phyloP scores from a whole-genome alignment of 2,329 filamentous ascomycete genomes.

The Fusarium sp. region DNA sequence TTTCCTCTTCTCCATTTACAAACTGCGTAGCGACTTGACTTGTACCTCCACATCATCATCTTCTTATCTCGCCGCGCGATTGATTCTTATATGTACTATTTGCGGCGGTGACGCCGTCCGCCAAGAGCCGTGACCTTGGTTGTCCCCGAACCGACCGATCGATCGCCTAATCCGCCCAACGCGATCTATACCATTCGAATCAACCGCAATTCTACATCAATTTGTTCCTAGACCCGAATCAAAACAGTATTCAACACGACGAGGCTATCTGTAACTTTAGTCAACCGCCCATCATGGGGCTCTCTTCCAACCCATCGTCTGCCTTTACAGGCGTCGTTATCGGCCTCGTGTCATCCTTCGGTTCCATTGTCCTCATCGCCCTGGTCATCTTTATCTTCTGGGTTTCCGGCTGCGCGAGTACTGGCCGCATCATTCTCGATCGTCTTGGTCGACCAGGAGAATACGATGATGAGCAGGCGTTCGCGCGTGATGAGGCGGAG shows the following conservation, averaged over 20 bases:
- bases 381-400: conserved; percentile 93
- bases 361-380: conserved; percentile 87
- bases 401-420: conserved; percentile 76
- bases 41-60: conserved; percentile 4
- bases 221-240: not conserved
- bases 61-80: conserved; percentile 41
- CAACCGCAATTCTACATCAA: conserved; percentile 29
- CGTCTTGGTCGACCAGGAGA: conserved; percentile 93
- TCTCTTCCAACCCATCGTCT: conserved; percentile 55
- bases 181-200: conserved; percentile 32
- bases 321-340: conserved; percentile 86
- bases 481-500: conserved; percentile 92
- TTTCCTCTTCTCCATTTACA: conserved; percentile 18
- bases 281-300: conserved; percentile 48
- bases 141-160: conserved; percentile 34
- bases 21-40: conserved; percentile 7
- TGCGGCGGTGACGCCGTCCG: conserved; percentile 51
- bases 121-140: conserved; percentile 41
- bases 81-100: conserved; percentile 47
- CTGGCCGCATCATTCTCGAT: conserved; percentile 92
- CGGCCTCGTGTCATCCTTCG: conserved; percentile 93
- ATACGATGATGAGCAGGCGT: conserved; percentile 97
- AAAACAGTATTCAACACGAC: not conserved
- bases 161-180: conserved; percentile 38
- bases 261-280: not conserved